Conservation (phyloP, 768 basidiomycete genomes). For the Boletus huronensis region DNA sequence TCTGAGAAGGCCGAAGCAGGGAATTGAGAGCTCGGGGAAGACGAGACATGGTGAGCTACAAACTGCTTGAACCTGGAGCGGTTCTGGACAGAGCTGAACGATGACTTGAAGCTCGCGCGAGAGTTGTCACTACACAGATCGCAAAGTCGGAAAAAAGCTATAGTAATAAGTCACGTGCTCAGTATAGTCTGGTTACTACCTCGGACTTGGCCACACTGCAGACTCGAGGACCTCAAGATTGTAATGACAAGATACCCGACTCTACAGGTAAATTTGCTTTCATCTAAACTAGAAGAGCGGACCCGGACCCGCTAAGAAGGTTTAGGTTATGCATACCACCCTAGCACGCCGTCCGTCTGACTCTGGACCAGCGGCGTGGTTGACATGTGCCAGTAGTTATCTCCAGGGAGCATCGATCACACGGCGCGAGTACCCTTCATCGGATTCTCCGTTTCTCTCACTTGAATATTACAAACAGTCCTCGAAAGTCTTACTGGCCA, state of each 20-base stretch:
- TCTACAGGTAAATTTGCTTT: not conserved
- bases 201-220: not conserved
- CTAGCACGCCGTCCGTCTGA: conserved; percentile 1
- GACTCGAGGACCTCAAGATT: not conserved
- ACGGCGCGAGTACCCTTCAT: not conserved
- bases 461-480: not conserved
- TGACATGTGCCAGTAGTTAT: conserved; percentile 13
- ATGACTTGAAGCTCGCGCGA: conserved; percentile 13
- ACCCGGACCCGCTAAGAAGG: conserved; percentile 1
- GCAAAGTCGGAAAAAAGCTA: conserved; percentile 4
- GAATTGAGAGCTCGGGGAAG: conserved; percentile 16
- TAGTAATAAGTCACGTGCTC: conserved; percentile 23
- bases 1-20: conserved; percentile 10
- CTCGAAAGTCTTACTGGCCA: not conserved
- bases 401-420: conserved; percentile 10
- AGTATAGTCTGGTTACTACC: not conserved
- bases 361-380: conserved; percentile 10
- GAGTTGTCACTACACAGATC: not conserved
- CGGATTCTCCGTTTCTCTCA: not conserved
- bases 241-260: not conserved
- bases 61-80: not conserved
- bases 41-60: conserved; percentile 17
- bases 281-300: not conserved
- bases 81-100: not conserved
- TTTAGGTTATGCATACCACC: not conserved